Evolutionary conservation across 2,329 filamentous ascomycete genomes (phyloP).

Genomic region (Pleoardoris graminearum): DNA sequence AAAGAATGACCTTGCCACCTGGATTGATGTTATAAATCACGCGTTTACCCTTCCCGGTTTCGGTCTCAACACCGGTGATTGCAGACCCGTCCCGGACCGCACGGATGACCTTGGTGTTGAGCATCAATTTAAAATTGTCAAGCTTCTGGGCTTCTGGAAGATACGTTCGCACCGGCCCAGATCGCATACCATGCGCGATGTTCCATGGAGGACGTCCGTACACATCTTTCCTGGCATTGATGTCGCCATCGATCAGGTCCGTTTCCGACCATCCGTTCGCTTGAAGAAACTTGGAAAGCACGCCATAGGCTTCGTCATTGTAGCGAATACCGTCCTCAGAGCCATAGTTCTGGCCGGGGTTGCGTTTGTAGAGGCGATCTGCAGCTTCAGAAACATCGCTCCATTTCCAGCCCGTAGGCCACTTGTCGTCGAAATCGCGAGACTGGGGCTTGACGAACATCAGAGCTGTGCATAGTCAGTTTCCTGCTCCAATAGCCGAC

Average conservation of each 20-base stretch:
- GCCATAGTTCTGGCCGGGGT: slow-evolving; percentile 68
- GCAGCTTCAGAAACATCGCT: slow-evolving; percentile 63
- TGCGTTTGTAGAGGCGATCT: slow-evolving; percentile 68
- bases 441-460: slow-evolving; percentile 42
- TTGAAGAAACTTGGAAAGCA: slow-evolving; percentile 63
- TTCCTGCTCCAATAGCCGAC: slow-evolving; percentile 52
- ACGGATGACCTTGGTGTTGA: slow-evolving; percentile 66
- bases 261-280: slow-evolving; percentile 66
- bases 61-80: slow-evolving; percentile 66
- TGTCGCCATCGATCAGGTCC: slow-evolving; percentile 59
- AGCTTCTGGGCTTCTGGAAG: slow-evolving; percentile 63
- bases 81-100: slow-evolving; percentile 64
- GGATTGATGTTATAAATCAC: slow-evolving; percentile 59
- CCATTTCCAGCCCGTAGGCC: slow-evolving; percentile 71
- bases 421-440: slow-evolving; percentile 71
- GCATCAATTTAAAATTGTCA: slow-evolving; percentile 68
- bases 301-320: slow-evolving; percentile 64
- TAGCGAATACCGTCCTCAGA: slow-evolving; percentile 68
- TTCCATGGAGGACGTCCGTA: slow-evolving; percentile 69
- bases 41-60: slow-evolving; percentile 46
- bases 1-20: slow-evolving; percentile 65
- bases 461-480: slow-evolving; percentile 22
- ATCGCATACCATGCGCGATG: slow-evolving; percentile 65
- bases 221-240: slow-evolving; percentile 62
- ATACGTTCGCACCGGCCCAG: slow-evolving; percentile 71